Conservation (phyloP, 2,329 filamentous ascomycete species). For the Fusarium sororula region DNA sequence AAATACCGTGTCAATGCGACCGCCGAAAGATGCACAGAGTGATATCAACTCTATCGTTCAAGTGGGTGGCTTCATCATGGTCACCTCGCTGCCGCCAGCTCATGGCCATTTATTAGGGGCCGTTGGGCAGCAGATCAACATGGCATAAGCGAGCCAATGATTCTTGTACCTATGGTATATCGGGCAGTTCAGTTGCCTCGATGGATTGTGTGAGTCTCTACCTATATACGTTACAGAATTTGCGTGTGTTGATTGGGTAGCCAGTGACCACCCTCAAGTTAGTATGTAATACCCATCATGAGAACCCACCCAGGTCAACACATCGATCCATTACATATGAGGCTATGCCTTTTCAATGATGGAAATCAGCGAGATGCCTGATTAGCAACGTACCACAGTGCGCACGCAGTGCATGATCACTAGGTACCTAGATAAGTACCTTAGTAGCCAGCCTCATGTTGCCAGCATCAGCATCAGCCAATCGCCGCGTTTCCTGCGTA, state of each 20-base stretch:
- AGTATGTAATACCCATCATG: not conserved
- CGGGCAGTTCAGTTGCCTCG: not conserved
- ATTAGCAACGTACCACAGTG: not conserved
- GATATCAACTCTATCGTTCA: not conserved
- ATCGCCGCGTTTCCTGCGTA: not conserved
- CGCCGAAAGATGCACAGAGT: not conserved
- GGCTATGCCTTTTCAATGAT: not conserved
- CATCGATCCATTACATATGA: no score
- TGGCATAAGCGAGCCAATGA: not conserved
- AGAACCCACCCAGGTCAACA: not conserved
- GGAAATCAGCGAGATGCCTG: not conserved
- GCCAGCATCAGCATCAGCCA: not conserved
- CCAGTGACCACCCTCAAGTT: not conserved
- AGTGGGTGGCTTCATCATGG: constrained; percentile 4
- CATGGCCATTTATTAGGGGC: not conserved
- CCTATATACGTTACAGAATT: not conserved
- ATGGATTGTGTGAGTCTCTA: not conserved
- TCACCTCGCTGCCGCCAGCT: not conserved
- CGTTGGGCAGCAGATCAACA: not conserved
- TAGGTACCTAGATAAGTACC: not conserved
- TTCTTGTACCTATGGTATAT: not conserved
- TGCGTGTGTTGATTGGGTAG: not conserved
- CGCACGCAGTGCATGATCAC: not conserved
- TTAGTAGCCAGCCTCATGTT: not conserved
- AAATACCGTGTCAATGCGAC: no score